Conservation (phyloP, 352 stramenopile species). For the Phytophthora syringae region DNA sequence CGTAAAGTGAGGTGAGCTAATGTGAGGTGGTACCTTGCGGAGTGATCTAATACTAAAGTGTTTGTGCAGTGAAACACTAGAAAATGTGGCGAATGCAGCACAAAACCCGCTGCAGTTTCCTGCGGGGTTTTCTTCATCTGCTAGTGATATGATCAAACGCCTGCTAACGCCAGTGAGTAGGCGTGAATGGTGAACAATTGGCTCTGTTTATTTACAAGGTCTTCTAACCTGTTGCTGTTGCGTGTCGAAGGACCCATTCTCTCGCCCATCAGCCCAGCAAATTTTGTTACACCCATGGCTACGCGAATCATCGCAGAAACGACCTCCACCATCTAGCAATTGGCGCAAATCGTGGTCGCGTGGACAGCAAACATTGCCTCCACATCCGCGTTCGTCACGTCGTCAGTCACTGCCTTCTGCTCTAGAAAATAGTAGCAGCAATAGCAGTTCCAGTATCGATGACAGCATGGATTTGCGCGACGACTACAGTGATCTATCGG, state of each 20-base stretch:
- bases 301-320: slow-evolving; percentile 30
- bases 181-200: not conserved
- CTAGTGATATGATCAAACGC: slow-evolving; percentile 67
- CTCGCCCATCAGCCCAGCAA: slow-evolving; percentile 55
- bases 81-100: slow-evolving; percentile 69
- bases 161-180: slow-evolving; percentile 54
- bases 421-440: slow-evolving; percentile 22
- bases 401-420: slow-evolving; percentile 6
- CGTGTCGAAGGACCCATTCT: slow-evolving; percentile 42
- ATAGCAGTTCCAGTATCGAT: slow-evolving; percentile 31
- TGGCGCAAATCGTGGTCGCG: slow-evolving; percentile 21
- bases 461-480: slow-evolving; percentile 18
- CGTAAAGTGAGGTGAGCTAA: slow-evolving; percentile 62
- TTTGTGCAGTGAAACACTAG: slow-evolving; percentile 62
- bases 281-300: slow-evolving; percentile 68
- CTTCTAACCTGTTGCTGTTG: not conserved
- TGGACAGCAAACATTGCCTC: slow-evolving; percentile 17
- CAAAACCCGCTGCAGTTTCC: slow-evolving; percentile 54
- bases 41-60: not conserved
- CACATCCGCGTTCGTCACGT: slow-evolving; percentile 23
- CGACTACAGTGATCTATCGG: slow-evolving; percentile 34
- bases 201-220: not conserved
- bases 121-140: slow-evolving; percentile 57
- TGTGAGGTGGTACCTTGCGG: not conserved
- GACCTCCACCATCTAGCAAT: slow-evolving; percentile 5